A percentile compares a stretch with the other conserved stretches of the same genome.
phyloP scores from a whole-genome alignment of 768 basidiomycete genomes.

The Calocybe gangraenosa region DNA sequence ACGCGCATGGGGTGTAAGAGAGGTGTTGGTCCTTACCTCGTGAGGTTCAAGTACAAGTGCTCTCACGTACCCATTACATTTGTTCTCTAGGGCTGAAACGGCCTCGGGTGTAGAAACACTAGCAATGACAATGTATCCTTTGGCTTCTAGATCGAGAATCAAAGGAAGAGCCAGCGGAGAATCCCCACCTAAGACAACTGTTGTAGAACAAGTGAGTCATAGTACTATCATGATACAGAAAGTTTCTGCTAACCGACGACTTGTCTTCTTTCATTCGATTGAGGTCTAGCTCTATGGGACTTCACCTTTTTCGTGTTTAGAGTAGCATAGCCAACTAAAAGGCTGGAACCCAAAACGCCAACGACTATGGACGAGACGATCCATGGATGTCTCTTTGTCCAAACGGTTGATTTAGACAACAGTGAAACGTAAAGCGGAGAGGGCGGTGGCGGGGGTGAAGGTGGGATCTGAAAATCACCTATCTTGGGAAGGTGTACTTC shows the following conservation, averaged over 20 bases:
- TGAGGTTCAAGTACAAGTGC: conserved; percentile 78
- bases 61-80: conserved; percentile 71
- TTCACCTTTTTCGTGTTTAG: conserved; percentile 28
- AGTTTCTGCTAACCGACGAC: conserved; percentile 57
- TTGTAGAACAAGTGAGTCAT: not conserved
- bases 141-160: conserved; percentile 67
- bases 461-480: conserved; percentile 65
- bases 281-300: conserved; percentile 40
- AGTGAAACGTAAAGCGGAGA: conserved; percentile 45
- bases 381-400: conserved; percentile 59
- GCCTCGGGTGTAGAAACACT: conserved; percentile 70
- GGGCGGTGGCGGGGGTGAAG: conserved; percentile 60
- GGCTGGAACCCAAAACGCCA: conserved; percentile 56
- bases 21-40: conserved; percentile 44
- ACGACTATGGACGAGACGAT: conserved; percentile 48
- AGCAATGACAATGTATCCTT: conserved; percentile 79
- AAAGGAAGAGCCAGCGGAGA: conserved; percentile 66
- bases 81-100: conserved; percentile 59
- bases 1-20: not conserved
- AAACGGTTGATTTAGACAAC: conserved; percentile 44
- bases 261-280: conserved; percentile 53
- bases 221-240: not conserved
- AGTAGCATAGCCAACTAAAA: conserved; percentile 56
- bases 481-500: conserved; percentile 57
- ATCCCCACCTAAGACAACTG: conserved; percentile 56